These are phyloP conservation scores for Aspergillus udagawae DNA, from an alignment of 2,329 filamentous ascomycete genomes.

Conservation along the genomic window DNA sequence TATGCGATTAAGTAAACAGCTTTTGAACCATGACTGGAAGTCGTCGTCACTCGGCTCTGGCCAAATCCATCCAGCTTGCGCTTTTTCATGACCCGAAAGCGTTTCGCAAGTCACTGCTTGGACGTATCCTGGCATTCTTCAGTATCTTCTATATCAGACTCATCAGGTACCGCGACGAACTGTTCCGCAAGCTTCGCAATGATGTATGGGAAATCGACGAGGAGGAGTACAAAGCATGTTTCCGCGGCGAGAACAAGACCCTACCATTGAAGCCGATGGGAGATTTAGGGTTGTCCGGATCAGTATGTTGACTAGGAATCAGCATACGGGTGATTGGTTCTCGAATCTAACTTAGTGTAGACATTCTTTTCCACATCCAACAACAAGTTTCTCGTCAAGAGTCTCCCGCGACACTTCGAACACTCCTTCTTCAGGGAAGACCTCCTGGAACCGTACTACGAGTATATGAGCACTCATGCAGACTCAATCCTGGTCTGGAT, in stretches of 20 bases:
- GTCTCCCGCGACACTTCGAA: constrained; percentile 65
- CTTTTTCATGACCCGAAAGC: constrained; percentile 25
- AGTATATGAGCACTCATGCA: constrained; percentile 59
- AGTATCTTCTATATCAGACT: constrained; percentile 50
- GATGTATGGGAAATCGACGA: constrained; percentile 53
- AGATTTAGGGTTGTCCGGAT: constrained; percentile 70
- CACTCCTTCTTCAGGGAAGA: constrained; percentile 66
- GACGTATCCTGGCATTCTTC: constrained; percentile 52
- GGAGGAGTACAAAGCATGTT: constrained; percentile 53
- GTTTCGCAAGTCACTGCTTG: constrained; percentile 33
- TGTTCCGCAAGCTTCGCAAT: constrained; percentile 51
- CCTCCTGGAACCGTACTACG: constrained; percentile 60
- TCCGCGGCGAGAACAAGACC: constrained; percentile 41
- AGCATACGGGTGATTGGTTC: background rate
- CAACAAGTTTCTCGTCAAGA: constrained; percentile 67
- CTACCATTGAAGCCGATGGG: constrained; percentile 54
- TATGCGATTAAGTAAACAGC: background rate
- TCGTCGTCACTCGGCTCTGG: constrained; percentile 21
- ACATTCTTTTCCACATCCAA: constrained; percentile 69
- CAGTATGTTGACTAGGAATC: constrained; percentile 37
- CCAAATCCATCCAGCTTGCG: constrained; percentile 29
- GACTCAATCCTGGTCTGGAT: constrained; percentile 66
- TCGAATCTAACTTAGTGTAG: constrained; percentile 22
- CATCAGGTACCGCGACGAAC: constrained; percentile 42
- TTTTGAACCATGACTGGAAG: constrained; percentile 16